phyloP scores from a whole-genome alignment of 345 rosid genomes.

The Anacardium occidentale region DNA sequence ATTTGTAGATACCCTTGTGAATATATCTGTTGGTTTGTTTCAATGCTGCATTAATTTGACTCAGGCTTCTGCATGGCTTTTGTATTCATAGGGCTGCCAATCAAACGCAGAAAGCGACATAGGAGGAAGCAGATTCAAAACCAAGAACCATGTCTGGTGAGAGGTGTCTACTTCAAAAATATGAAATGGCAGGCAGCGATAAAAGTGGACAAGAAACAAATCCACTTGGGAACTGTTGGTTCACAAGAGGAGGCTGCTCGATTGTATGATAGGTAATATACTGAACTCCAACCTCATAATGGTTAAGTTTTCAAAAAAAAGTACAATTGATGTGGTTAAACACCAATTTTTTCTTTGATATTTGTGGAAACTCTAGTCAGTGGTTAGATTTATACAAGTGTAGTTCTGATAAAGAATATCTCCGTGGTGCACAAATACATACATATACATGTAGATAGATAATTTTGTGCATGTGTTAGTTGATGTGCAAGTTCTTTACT shows the following conservation, averaged over 20 bases:
- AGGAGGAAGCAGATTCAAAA: slow-evolving; percentile 79
- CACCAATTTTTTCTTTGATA: neutral
- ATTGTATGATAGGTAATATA: slow-evolving; percentile 75
- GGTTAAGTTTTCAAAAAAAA: no score
- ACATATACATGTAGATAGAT: neutral
- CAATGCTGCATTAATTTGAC: slow-evolving; percentile 10
- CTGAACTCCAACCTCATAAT: slow-evolving; percentile 2
- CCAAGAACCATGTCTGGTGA: slow-evolving; percentile 93
- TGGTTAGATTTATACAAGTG: neutral
- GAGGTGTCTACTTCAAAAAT: slow-evolving; percentile 97
- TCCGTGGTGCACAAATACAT: neutral
- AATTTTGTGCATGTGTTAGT: neutral
- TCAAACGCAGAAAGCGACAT: slow-evolving; percentile 88
- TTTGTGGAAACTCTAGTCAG: neutral
- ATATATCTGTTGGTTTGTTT: slow-evolving; percentile 5
- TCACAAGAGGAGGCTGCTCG: slow-evolving; percentile 95
- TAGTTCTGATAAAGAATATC: neutral
- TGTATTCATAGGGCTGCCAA: slow-evolving; percentile 57
- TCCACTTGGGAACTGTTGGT: slow-evolving; percentile 91
- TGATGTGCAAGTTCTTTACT: neutral
- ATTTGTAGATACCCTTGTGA: slow-evolving; percentile 5
- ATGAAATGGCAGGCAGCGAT: slow-evolving; percentile 99
- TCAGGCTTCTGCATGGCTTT: slow-evolving; percentile 10
- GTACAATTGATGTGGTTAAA: neutral
- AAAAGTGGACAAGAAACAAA: slow-evolving; percentile 94